Percentiles rank a stretch among this genome's conserved stretches.
Conservation (phyloP, 208 protist genomes). For the Acanthamoeba sp. region DNA sequence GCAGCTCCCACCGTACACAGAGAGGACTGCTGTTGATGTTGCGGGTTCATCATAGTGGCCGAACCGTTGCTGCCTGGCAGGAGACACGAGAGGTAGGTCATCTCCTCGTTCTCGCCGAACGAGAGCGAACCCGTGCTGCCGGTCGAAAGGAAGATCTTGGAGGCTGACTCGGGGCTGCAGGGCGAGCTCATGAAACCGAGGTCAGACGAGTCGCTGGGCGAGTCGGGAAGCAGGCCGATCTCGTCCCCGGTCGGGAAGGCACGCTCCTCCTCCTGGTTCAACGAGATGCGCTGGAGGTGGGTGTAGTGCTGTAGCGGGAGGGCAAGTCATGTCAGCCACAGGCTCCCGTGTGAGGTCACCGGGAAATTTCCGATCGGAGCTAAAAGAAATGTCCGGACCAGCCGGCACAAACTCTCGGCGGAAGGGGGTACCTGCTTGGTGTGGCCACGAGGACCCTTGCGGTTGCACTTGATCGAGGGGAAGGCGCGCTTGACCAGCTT, state of each 20-base stretch:
- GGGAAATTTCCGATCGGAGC: neutral
- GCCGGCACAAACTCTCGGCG: neutral
- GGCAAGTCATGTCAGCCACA: neutral
- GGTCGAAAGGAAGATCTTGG: conserved; percentile 30
- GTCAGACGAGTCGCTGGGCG: neutral
- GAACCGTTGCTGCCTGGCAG: conserved; percentile 6
- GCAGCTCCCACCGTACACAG: neutral
- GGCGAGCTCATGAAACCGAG: conserved; percentile 11
- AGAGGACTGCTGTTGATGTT: neutral
- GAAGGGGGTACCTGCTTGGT: conserved; percentile 51
- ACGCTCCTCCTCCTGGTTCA: conserved; percentile 38
- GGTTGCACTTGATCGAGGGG: conserved; percentile 62
- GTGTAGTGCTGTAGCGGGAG: conserved; percentile 13
- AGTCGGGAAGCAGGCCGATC: conserved; percentile 28
- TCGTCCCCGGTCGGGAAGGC: conserved; percentile 49
- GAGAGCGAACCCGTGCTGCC: neutral
- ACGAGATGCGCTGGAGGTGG: conserved; percentile 40
- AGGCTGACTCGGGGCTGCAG: conserved; percentile 14
- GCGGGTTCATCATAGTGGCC: neutral
- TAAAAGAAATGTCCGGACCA: neutral
- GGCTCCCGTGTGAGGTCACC: neutral
- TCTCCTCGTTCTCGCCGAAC: conserved; percentile 45
- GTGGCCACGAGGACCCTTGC: conserved; percentile 70
- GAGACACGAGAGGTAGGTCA: conserved; percentile 42
- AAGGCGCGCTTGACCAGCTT: conserved; percentile 70